Percentiles rank a stretch among this genome's conserved stretches.
These are phyloP conservation scores for Pharus latifolius DNA, from an alignment of 176 grass and related monocot species.

Conservation along the genomic window DNA sequence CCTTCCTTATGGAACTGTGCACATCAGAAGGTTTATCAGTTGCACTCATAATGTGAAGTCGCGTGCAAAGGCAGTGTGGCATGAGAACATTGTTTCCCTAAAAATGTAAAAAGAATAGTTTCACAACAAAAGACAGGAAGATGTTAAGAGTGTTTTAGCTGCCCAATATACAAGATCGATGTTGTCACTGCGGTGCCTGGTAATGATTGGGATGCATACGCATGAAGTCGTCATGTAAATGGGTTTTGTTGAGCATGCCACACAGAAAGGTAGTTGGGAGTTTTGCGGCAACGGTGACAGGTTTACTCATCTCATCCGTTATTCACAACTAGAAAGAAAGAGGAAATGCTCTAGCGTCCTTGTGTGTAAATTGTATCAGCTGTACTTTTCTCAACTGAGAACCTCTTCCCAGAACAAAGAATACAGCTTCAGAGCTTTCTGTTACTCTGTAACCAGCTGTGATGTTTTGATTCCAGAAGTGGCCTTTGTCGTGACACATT, in stretches of 20 bases:
- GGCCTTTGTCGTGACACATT: neutral
- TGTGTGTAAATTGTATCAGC: neutral
- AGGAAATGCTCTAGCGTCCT: neutral
- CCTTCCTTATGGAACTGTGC: neutral
- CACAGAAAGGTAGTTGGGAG: neutral
- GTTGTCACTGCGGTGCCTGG: neutral
- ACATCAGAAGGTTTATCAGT: no score
- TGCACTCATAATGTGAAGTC: neutral
- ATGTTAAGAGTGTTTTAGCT: neutral
- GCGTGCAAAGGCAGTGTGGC: neutral
- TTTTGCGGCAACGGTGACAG: constrained; percentile 3
- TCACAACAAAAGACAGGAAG: constrained; percentile 3
- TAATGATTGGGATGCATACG: neutral
- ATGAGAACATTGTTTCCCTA: neutral
- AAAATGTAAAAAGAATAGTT: neutral
- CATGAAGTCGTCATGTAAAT: constrained; percentile 13
- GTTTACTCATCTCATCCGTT: neutral
- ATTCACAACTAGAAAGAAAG: neutral
- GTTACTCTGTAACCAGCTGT: neutral
- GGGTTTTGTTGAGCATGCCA: neutral
- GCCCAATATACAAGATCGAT: neutral
- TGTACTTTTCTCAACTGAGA: neutral
- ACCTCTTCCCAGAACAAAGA: neutral
- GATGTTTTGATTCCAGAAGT: neutral
- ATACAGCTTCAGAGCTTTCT: neutral